A percentile compares a stretch with the other conserved stretches of the same genome.
phyloP scores from a whole-genome alignment of 495 filamentous ascomycete genomes.

The Tuber umbilicatum region DNA sequence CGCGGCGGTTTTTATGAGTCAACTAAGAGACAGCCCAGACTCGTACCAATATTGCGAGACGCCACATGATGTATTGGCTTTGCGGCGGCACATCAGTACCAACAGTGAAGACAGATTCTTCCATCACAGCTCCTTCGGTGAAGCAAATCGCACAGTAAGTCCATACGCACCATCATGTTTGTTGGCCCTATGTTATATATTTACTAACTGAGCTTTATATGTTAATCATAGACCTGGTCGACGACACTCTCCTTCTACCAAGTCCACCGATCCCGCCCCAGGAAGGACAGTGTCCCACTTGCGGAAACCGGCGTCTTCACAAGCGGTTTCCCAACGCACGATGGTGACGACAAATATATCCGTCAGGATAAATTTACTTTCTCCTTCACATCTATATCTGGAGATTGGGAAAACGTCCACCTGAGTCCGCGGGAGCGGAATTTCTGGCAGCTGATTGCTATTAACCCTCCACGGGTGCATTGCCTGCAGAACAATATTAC shows the following conservation, averaged over 20 bases:
- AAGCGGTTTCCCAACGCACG: not conserved
- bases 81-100: conserved; percentile 2
- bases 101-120: conserved; percentile 6
- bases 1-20: not conserved
- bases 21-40: not conserved
- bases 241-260: conserved; percentile 4
- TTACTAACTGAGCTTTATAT: not conserved
- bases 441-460: conserved; percentile 10
- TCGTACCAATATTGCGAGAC: not conserved
- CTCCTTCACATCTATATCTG: conserved; percentile 3
- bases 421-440: not conserved
- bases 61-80: not conserved
- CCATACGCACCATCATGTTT: not conserved
- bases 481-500: not conserved
- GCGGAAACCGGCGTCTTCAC: not conserved
- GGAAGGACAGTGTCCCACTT: not conserved
- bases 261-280: not conserved
- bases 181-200: not conserved
- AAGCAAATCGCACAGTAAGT: not conserved
- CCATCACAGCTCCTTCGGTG: not conserved
- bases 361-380: conserved; percentile 8
- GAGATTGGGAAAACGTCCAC: not conserved
- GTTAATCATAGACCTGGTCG: not conserved
- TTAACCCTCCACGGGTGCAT: not conserved
- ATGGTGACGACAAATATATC: not conserved